Evolutionary conservation across 371 early-diverging fungal species (phyloP), one percentile per base, ranked within the genome.

Genomic region (Chytridiales sp.): DNA sequence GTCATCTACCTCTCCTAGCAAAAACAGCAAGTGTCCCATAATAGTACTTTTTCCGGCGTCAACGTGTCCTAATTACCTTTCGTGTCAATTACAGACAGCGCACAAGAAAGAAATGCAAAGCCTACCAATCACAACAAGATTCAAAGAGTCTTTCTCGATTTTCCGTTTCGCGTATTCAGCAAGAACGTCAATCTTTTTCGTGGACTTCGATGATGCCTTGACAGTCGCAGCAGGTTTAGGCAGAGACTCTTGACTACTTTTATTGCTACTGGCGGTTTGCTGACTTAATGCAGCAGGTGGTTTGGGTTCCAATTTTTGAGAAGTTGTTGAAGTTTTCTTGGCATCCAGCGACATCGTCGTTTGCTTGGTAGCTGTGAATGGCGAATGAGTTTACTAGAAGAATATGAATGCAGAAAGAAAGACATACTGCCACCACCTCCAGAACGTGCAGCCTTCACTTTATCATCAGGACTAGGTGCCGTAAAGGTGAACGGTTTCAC

Each of bases 21-120:
- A 77, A 56, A 87, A 90, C 8, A 99, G 80, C 59, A 99, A 73
- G 66, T 98, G 95, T 0, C 99, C 99, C 92, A 97, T 94, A 58
- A 96, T 77, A 6, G 99, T 99, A 39, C 92, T 91, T 76, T 99
- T 99, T 0, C 80, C 99, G 4, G 98, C 94, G 78, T 99, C 99
- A 6, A 99, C 99, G 70, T 99, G 99, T 0, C 99, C 94, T 80
- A 75, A n/a, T n/a, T n/a, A n/a, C n/a, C n/a, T n/a, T n/a, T n/a
- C n/a, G n/a, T n/a, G n/a, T n/a, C n/a, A n/a, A n/a, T n/a, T 56
- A 66, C 19, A 22, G 13, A 42, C 31, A 44, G 17, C 8, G 21
- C 30, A 29, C 41, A 26, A 29, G 32, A 26, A 43, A 65, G 24
- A 34, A 34, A 44, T 36, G 5, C 22, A 17, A 26, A 32, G 50